These are phyloP conservation scores for Botrytis elliptica DNA, from an alignment of 2,329 filamentous ascomycete species.

Conservation along the genomic window DNA sequence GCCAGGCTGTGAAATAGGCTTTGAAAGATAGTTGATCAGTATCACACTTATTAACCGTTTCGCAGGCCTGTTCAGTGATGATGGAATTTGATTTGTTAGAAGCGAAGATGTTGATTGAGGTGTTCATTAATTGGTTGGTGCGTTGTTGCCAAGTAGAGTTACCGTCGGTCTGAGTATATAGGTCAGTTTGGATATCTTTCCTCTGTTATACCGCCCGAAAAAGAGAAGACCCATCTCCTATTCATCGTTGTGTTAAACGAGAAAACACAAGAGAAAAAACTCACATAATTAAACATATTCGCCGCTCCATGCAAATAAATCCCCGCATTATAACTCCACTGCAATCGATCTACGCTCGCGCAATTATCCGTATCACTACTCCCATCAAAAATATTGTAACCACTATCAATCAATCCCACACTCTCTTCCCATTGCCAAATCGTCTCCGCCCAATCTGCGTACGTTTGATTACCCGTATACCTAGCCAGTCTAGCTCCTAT, in stretches of 20 bases:
- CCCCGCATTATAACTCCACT: conserved; percentile 71
- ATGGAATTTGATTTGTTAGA: conserved; percentile 46
- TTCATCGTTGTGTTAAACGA: not conserved
- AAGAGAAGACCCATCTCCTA: too few species aligned
- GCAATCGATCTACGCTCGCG: conserved; percentile 56
- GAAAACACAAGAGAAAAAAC: conserved; percentile 22
- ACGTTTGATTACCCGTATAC: conserved; percentile 75
- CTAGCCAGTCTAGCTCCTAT: conserved; percentile 65
- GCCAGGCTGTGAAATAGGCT: conserved; percentile 60
- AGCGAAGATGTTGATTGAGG: conserved; percentile 55
- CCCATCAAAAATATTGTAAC: conserved; percentile 59
- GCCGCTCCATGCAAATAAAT: conserved; percentile 60
- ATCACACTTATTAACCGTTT: conserved; percentile 57
- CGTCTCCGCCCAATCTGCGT: conserved; percentile 73
- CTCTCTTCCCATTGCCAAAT: conserved; percentile 67
- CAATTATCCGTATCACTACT: conserved; percentile 57
- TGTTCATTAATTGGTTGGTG: conserved; percentile 55
- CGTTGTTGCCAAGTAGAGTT: conserved; percentile 54
- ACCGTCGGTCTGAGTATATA: conserved; percentile 33
- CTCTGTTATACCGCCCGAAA: not conserved
- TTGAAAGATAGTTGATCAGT: conserved; percentile 63
- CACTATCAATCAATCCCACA: conserved; percentile 57
- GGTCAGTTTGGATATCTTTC: not conserved
- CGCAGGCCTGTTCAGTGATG: conserved; percentile 49
- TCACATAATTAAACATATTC: conserved; percentile 49